Evolutionary conservation across 495 filamentous ascomycete genomes (phyloP).

Genomic region (Cercophora scortea): DNA sequence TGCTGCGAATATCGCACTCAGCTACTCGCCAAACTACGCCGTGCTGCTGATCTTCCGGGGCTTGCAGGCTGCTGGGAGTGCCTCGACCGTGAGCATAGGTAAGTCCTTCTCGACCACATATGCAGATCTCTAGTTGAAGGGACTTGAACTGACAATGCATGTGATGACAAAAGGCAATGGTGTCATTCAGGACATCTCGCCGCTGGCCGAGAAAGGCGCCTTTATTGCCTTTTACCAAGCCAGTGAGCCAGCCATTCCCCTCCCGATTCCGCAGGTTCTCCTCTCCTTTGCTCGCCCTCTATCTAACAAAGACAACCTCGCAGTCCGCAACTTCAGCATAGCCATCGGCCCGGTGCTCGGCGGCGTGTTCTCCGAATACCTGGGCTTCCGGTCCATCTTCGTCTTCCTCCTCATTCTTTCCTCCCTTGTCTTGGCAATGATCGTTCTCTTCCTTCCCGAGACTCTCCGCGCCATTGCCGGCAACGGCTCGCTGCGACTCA

Average conservation of each 20-base stretch:
- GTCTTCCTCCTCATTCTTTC: slow-evolving; percentile 50
- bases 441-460: slow-evolving; percentile 44
- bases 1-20: slow-evolving; percentile 46
- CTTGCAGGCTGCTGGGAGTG: slow-evolving; percentile 46
- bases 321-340: slow-evolving; percentile 27
- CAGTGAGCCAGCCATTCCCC: slow-evolving; percentile 13
- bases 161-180: slow-evolving; percentile 24
- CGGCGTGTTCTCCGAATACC: slow-evolving; percentile 46
- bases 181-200: slow-evolving; percentile 41
- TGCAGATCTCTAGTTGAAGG: not conserved
- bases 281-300: too few species aligned
- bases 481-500: slow-evolving; percentile 32
- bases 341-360: slow-evolving; percentile 51
- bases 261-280: not conserved
- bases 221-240: slow-evolving; percentile 22
- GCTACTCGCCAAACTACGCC: slow-evolving; percentile 41
- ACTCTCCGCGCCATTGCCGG: slow-evolving; percentile 45
- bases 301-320: too few species aligned
- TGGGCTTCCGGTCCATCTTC: slow-evolving; percentile 57
- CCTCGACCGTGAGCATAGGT: slow-evolving; percentile 39
- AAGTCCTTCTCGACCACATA: slow-evolving; percentile 11
- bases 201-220: slow-evolving; percentile 36
- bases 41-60: slow-evolving; percentile 44
- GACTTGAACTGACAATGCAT: too few species aligned
- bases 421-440: slow-evolving; percentile 29